phyloP scores from a whole-genome alignment of 441 rosid species.

The Erodium trifolium region DNA sequence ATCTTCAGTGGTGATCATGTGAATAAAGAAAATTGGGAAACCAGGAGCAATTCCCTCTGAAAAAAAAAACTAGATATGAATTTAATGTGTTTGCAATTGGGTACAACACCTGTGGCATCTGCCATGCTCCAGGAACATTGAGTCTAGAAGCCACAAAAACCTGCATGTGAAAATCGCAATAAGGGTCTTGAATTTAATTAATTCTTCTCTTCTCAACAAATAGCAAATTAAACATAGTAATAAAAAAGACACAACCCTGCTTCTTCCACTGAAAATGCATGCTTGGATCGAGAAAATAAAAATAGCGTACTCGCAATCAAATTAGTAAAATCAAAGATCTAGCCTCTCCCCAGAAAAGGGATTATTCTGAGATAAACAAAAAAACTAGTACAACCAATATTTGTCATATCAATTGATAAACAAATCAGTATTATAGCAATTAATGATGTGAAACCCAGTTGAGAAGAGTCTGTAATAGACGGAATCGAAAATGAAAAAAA shows the following conservation, averaged over 20 bases:
- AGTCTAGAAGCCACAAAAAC: conserved; percentile 90
- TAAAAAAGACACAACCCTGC: neutral
- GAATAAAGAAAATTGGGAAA: neutral
- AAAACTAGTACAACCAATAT: no score
- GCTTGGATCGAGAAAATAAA: neutral
- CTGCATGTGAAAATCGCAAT: conserved; percentile 31
- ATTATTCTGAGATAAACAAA: no score
- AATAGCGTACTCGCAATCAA: neutral
- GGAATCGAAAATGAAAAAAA: conserved; percentile 5
- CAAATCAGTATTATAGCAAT: no score
- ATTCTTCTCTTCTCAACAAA: conserved; percentile 1
- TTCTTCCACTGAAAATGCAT: neutral
- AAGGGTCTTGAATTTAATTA: conserved; percentile 6
- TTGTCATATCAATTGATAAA: no score
- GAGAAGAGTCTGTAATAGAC: neutral
- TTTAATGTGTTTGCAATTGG: neutral
- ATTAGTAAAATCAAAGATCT: neutral
- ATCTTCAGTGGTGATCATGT: no score
- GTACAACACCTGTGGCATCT: conserved; percentile 83
- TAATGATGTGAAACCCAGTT: no score
- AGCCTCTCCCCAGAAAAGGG: neutral
- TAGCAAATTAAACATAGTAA: neutral
- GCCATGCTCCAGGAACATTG: conserved; percentile 99
- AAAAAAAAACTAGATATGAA: neutral
- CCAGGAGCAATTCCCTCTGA: neutral